Evolutionary conservation across 495 filamentous ascomycete genomes (phyloP).

Genomic region (Patellaria atrata): DNA sequence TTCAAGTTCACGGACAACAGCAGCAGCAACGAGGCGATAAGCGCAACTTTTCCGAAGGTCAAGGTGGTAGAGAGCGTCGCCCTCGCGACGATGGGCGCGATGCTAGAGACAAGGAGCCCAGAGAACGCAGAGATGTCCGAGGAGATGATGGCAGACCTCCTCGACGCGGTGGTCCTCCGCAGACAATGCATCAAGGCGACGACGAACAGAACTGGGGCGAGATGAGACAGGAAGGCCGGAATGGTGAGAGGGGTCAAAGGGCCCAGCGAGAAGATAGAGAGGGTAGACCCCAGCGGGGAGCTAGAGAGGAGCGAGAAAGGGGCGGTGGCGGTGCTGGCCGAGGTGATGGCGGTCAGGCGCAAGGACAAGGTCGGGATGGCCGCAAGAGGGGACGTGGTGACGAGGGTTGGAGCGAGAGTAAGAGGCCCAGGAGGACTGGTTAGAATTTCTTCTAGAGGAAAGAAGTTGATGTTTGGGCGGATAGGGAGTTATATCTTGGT

Average conservation of each 20-base stretch:
- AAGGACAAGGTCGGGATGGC: conserved; percentile 3
- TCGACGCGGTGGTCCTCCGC: background rate
- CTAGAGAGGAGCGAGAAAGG: conserved; percentile 2
- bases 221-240: background rate
- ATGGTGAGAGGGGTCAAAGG: background rate
- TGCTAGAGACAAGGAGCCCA: conserved; percentile 1
- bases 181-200: background rate
- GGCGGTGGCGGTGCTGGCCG: conserved; percentile 3
- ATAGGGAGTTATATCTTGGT: no score
- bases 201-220: background rate
- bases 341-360: conserved; percentile 1
- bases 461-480: no score
- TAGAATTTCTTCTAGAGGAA: no score
- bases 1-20: background rate
- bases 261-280: background rate
- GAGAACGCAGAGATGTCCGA: background rate
- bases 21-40: background rate
- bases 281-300: conserved; percentile 2
- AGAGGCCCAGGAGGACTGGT: conserved; percentile 2
- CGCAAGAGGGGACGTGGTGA: conserved; percentile 14
- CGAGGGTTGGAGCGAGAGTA: conserved; percentile 4
- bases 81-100: conserved; percentile 1
- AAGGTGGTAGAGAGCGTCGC: background rate
- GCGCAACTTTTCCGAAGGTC: background rate
- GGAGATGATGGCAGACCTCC: background rate